phyloP scores from a whole-genome alignment of 2,329 filamentous ascomycete species.

The Aspergillus chevalieri region DNA sequence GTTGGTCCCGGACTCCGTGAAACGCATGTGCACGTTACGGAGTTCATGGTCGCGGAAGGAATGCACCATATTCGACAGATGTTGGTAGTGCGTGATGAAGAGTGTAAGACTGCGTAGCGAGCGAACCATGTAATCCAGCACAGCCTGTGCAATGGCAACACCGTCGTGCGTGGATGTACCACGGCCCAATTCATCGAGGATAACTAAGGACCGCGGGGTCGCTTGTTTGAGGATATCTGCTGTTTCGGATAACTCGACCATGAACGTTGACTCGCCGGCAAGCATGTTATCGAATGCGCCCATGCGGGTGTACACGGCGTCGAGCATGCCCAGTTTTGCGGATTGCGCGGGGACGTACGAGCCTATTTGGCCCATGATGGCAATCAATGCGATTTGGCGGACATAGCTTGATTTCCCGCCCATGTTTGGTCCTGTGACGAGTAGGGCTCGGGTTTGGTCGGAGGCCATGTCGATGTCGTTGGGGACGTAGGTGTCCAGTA shows the following conservation, averaged over 20 bases:
- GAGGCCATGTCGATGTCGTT: slow-evolving; percentile 73
- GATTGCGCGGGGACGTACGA: slow-evolving; percentile 81
- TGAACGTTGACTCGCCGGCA: slow-evolving; percentile 90
- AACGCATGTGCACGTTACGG: slow-evolving; percentile 91
- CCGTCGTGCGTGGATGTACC: slow-evolving; percentile 95
- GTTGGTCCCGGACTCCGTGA: slow-evolving; percentile 52
- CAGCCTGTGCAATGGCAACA: slow-evolving; percentile 88
- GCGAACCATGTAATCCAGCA: slow-evolving; percentile 75
- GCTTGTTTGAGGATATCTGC: slow-evolving; percentile 84
- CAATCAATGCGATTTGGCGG: slow-evolving; percentile 80
- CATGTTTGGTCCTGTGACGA: slow-evolving; percentile 98
- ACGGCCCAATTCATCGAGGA: slow-evolving; percentile 89
- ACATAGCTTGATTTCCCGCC: slow-evolving; percentile 98
- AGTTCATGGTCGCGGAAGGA: slow-evolving; percentile 61
- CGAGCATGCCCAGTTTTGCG: slow-evolving; percentile 71
- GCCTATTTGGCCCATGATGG: slow-evolving; percentile 90
- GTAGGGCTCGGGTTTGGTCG: slow-evolving; percentile 62
- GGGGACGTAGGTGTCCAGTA: slow-evolving; percentile 82
- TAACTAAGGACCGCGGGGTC: slow-evolving; percentile 75
- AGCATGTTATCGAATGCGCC: slow-evolving; percentile 95
- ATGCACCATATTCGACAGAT: slow-evolving; percentile 65
- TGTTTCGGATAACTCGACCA: slow-evolving; percentile 95
- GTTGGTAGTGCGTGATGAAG: slow-evolving; percentile 98
- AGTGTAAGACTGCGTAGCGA: slow-evolving; percentile 72
- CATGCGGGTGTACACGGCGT: slow-evolving; percentile 92